Percentiles rank a stretch among this genome's conserved stretches.
phyloP scores from a whole-genome alignment of 2,329 filamentous ascomycete species.

The Colletotrichum musae region DNA sequence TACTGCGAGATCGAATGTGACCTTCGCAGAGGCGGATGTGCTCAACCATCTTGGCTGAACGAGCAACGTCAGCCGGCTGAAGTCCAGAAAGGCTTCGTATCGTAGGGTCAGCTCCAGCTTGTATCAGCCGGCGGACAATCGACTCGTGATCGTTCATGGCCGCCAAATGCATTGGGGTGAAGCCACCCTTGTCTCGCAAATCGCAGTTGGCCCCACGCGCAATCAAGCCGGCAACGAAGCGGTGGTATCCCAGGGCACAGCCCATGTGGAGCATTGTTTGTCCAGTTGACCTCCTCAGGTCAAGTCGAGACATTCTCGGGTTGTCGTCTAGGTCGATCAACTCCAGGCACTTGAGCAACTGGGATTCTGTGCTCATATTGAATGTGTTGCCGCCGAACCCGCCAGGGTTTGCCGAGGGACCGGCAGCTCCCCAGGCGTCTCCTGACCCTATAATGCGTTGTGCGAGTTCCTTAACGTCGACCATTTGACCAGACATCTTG shows the following conservation, averaged over 20 bases:
- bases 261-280: constrained; percentile 88
- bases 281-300: constrained; percentile 75
- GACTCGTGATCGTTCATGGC: constrained; percentile 82
- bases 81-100: constrained; percentile 79
- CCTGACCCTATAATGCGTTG: constrained; percentile 70
- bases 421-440: constrained; percentile 62
- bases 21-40: constrained; percentile 74
- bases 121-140: constrained; percentile 82
- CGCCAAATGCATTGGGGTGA: constrained; percentile 86
- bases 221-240: constrained; percentile 83
- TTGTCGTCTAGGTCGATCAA: constrained; percentile 84
- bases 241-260: constrained; percentile 80
- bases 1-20: constrained; percentile 77
- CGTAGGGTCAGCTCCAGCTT: constrained; percentile 80
- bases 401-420: constrained; percentile 51
- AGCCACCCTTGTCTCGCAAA: constrained; percentile 82
- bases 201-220: constrained; percentile 85
- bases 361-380: constrained; percentile 68
- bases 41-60: constrained; percentile 74
- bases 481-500: constrained; percentile 75
- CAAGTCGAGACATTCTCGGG: constrained; percentile 75
- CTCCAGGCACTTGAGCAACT: constrained; percentile 82
- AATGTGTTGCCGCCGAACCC: constrained; percentile 59
- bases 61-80: constrained; percentile 79
- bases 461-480: constrained; percentile 74